Percentiles rank a stretch among this genome's conserved stretches.
phyloP scores from a whole-genome alignment of 495 filamentous ascomycete species.

The Xylaria intraflava region DNA sequence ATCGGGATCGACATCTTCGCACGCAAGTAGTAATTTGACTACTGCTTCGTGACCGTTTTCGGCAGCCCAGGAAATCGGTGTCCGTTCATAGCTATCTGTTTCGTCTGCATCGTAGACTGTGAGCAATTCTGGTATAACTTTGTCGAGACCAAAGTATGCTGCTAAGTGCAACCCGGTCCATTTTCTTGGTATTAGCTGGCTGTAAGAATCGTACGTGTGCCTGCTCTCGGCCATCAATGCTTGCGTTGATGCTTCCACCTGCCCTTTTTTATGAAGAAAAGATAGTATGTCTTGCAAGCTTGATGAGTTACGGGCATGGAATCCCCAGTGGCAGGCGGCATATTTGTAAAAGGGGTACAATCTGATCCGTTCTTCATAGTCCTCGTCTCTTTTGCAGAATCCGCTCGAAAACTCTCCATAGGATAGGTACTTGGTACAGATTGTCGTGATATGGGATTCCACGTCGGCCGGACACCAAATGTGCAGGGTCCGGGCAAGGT shows the following conservation, averaged over 20 bases:
- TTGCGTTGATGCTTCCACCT: background rate
- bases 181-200: background rate
- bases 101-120: background rate
- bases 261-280: constrained; percentile 16
- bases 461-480: background rate
- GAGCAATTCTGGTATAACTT: background rate
- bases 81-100: background rate
- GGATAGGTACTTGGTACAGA: background rate
- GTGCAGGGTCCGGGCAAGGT: background rate
- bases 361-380: constrained; percentile 15
- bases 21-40: background rate
- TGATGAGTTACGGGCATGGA: constrained; percentile 25
- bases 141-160: constrained; percentile 15
- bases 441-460: background rate
- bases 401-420: background rate
- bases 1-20: background rate
- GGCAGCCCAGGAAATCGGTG: background rate
- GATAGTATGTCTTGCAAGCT: background rate
- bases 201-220: background rate
- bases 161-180: constrained; percentile 17
- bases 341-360: constrained; percentile 37
- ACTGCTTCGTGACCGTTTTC: background rate
- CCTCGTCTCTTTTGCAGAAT: background rate
- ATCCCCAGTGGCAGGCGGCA: constrained; percentile 38
- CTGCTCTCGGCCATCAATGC: background rate